phyloP scores from a whole-genome alignment of 1,139 yeast genomes.

The Geotrichum europaeum region DNA sequence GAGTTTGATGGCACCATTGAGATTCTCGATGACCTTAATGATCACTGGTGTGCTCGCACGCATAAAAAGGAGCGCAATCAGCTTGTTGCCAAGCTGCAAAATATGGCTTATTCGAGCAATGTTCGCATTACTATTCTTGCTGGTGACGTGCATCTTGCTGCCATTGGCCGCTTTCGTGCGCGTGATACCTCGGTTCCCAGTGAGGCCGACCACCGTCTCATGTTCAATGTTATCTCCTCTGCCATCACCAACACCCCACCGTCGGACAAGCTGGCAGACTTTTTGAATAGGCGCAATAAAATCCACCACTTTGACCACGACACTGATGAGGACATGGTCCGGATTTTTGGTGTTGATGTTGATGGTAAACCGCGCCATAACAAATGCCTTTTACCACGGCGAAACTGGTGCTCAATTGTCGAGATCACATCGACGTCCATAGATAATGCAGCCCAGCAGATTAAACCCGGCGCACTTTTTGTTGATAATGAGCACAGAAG shows the following conservation, averaged over 20 bases:
- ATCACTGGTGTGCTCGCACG: slow-evolving; percentile 89
- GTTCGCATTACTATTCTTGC: slow-evolving; percentile 76
- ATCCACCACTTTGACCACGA: slow-evolving; percentile 57
- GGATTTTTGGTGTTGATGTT: slow-evolving; percentile 58
- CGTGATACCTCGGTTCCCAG: slow-evolving; percentile 50
- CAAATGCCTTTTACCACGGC: slow-evolving; percentile 60
- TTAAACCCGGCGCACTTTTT: slow-evolving; percentile 3
- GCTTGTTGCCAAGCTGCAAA: slow-evolving; percentile 50
- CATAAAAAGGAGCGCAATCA: slow-evolving; percentile 75
- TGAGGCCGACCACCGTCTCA: slow-evolving; percentile 64
- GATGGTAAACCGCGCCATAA: slow-evolving; percentile 52
- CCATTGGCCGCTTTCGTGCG: slow-evolving; percentile 70
- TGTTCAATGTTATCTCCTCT: slow-evolving; percentile 78
- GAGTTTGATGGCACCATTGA: slow-evolving; percentile 90
- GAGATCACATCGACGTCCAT: slow-evolving; percentile 6
- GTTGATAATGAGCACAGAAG: background rate
- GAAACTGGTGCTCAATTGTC: slow-evolving; percentile 58
- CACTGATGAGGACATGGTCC: slow-evolving; percentile 77
- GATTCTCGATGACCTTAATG: slow-evolving; percentile 84
- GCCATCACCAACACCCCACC: slow-evolving; percentile 94
- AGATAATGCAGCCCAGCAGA: background rate
- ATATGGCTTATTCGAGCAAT: slow-evolving; percentile 56
- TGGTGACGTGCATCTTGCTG: slow-evolving; percentile 91
- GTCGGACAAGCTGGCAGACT: slow-evolving; percentile 73
- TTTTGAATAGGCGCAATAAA: slow-evolving; percentile 59